phyloP scores from a whole-genome alignment of 768 basidiomycete species.

The Leucosporidium yakuticum region DNA sequence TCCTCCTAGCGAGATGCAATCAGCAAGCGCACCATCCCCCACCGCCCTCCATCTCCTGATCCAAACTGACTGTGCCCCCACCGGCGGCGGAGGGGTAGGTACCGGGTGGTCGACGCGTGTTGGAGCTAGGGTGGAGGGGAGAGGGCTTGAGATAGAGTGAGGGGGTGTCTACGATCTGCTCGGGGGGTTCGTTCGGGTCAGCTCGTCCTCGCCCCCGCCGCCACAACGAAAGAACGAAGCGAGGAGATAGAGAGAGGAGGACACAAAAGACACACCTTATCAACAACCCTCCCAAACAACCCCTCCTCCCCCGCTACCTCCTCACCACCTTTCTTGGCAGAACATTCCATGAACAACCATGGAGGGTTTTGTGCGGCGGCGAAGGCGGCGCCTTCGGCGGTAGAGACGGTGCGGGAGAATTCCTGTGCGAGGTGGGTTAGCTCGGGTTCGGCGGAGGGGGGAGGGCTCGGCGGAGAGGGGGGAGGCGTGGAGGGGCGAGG shows the following conservation, averaged over 20 bases:
- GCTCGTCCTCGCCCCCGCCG: background rate
- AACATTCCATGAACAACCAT: constrained; percentile 82
- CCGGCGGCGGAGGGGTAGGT: constrained; percentile 4
- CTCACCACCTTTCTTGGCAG: constrained; percentile 81
- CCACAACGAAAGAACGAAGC: background rate
- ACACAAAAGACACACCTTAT: constrained; percentile 51
- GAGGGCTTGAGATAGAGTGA: constrained; percentile 22
- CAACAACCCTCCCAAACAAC: constrained; percentile 69
- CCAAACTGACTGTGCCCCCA: constrained; percentile 17
- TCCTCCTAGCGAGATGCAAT: background rate
- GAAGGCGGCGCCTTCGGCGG: constrained; percentile 69
- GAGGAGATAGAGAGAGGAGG: background rate
- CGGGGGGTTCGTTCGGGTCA: rapidly evolving
- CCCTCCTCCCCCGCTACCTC: constrained; percentile 54
- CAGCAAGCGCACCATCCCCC: constrained; percentile 31
- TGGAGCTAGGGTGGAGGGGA: no score
- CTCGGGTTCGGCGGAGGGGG: background rate
- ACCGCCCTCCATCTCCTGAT: constrained; percentile 23
- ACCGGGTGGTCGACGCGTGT: constrained; percentile 2
- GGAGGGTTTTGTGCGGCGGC: constrained; percentile 62
- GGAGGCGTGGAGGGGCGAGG: background rate
- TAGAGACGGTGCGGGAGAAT: constrained; percentile 78
- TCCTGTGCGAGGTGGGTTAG: constrained; percentile 52
- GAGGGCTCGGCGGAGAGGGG: no score
- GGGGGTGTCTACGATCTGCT: constrained; percentile 32